Base-by-base conservation (phyloP, 805 yeast species). In the Hyphopichia homilentoma region DNA sequence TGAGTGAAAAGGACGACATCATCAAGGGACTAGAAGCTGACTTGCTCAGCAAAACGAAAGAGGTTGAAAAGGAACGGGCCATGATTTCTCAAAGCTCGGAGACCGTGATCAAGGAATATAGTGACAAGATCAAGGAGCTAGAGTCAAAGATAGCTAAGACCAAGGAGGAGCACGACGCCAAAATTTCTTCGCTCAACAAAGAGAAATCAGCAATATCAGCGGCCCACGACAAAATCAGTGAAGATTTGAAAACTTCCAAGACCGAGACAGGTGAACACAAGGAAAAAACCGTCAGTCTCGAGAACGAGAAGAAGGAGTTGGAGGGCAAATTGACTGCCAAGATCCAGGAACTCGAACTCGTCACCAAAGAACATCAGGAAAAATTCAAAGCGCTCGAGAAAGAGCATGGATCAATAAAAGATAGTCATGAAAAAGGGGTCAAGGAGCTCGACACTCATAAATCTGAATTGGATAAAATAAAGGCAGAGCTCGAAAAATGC, bases 41-140 rank as follows among this genome's bases (percentile, higher is more conserved):
- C 2, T 40, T 75, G 26, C 58, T 57, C 13, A 41, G 43, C 13
- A 75, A 70, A 39, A 43, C 44, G 1, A 38, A 52, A 25, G 79
- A 70, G 26, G 65, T 76, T 38, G 81, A 76, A 29, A 61, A 59
- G 21, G 81, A 76, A 43, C 56, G 81, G 34, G 57, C 53, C 8
- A 52, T 70, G 43, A 47, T 73, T 8, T 65, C 65, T 33, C 71
- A 72, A 33, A 70, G 59, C 30, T 75, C 82, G 0, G 77, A 72
- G 35, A 60, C 74, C 0, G 57, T 70, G 0, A 58, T 73, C 0
- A 62, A 69, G 40, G 76, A 73, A 34, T 75, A 73, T 40, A 58
- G 70, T 7, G 70, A 65, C 19, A 71, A 66, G 43, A 63, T 75
- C 6, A 54, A 60, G 11, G 43, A 39, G 6, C 45, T 77, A 11